Base-by-base conservation (phyloP, 2,329 filamentous ascomycete genomes). In the Arthrinium puccinioides region DNA sequence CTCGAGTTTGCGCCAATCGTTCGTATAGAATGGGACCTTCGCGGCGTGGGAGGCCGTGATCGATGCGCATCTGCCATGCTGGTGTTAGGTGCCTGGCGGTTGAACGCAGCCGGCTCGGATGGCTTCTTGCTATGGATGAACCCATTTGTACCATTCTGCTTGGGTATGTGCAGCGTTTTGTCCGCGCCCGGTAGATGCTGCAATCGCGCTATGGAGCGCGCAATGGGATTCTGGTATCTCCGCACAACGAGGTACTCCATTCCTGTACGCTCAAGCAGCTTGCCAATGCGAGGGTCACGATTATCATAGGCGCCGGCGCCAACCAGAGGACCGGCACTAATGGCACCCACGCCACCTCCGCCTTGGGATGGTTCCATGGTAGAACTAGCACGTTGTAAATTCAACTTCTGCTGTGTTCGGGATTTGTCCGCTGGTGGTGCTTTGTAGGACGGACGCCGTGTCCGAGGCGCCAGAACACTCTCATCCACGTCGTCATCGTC, bases 211-310 rank as follows among this genome's bases (percentile, higher is more conserved):
- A 87, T 60, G 1, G 79, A 81, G 31, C 81, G 72, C 5, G 73
- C 76, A 14, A 87, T 69, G 0, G 83, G 81, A 48, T 85, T 84
- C 50, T 84, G 79, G 52, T 82, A 82, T 30, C 83, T 69, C 37
- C 82, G 72, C 23, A 87, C 79, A 8, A 85, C 82, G n/a, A 80
- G 69, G 54, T 86, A 87, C 52, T 87, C 82, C 59, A 83, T 74
- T 13, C 78, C 79, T 1, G 82, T 83, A 32, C 79, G 72, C 54
- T 86, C 82, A 37, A 86, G 70, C 33, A 82, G 70, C 53, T 76
- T 74, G 49, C 72, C 67, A 20, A 84, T 69, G 5, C 81, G 70
- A 2, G 79, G 79, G 49, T 85, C 80, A 13, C 72, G 62, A 32
- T 69, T 67, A 40, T 79, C 76, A 42, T 74, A 76, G n/a, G 67